A percentile compares a stretch with the other conserved stretches of the same genome.
phyloP scores from a whole-genome alignment of 495 filamentous ascomycete genomes.

The Aspergillus ostianus region DNA sequence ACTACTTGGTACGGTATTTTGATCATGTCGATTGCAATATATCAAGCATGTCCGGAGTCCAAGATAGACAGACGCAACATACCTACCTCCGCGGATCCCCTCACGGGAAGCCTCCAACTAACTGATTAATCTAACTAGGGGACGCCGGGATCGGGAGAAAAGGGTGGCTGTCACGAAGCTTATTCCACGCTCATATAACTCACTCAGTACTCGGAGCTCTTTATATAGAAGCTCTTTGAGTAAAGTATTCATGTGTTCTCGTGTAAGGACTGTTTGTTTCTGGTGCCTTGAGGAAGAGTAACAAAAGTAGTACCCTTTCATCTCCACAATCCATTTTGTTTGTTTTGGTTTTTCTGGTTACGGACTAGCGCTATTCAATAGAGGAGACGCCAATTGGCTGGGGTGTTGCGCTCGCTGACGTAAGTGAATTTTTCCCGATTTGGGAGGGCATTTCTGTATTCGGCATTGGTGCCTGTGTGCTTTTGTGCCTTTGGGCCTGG shows the following conservation, averaged over 20 bases:
- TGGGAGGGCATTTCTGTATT: background rate
- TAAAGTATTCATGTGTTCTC: too few species aligned
- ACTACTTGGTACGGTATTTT: too few species aligned
- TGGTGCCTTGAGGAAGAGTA: too few species aligned
- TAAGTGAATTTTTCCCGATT: background rate
- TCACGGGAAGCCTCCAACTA: background rate
- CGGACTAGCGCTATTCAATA: conserved; percentile 5
- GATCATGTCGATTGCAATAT: too few species aligned
- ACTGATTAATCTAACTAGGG: too few species aligned
- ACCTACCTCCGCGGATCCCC: background rate
- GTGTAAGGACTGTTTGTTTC: too few species aligned
- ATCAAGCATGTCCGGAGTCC: background rate
- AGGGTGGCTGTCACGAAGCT: background rate
- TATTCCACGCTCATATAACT: background rate
- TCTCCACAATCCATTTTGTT: conserved; percentile 20
- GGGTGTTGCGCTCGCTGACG: background rate
- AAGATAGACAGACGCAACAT: background rate
- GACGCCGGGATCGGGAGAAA: background rate
- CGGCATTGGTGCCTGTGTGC: background rate
- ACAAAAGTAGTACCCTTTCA: too few species aligned
- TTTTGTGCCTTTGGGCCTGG: background rate
- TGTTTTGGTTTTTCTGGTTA: conserved; percentile 39
- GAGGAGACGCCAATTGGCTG: background rate
- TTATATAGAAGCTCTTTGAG: too few species aligned
- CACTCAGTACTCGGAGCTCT: too few species aligned